Conservation (phyloP, 2,329 filamentous ascomycete species). For the Fusarium algeriense region DNA sequence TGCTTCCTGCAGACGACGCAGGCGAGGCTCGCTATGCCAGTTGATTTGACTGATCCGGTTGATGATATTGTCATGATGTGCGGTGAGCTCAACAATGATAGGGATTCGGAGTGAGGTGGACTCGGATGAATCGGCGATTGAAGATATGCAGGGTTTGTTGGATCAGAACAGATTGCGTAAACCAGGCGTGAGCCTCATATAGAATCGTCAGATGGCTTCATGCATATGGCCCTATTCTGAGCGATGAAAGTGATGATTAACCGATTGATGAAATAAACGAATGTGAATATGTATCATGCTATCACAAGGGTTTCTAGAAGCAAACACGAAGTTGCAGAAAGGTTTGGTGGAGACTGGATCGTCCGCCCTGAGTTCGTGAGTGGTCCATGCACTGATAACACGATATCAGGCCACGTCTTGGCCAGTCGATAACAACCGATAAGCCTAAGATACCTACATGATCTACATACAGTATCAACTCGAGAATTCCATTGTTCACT, state of each 20-base stretch:
- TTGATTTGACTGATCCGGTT: conserved; percentile 15
- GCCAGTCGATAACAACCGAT: not conserved
- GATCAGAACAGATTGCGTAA: not conserved
- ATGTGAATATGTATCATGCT: conserved; percentile 7
- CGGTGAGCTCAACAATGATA: not conserved
- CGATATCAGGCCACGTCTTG: not conserved
- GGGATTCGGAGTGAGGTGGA: not conserved
- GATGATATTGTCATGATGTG: conserved; percentile 23
- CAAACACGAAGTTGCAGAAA: not conserved
- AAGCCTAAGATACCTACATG: not conserved
- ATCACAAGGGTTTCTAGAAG: not conserved
- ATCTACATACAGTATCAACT: not conserved
- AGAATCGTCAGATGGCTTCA: not conserved
- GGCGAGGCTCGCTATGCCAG: conserved; percentile 31
- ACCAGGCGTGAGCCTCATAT: not conserved
- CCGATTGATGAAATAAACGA: fast-evolving
- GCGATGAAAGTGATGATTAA: too few species aligned
- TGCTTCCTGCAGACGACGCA: conserved; percentile 42
- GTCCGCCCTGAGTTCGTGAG: not conserved
- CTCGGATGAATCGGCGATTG: conserved; percentile 26
- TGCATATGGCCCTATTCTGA: not conserved
- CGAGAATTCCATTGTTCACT: not conserved
- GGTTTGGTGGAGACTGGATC: conserved; percentile 3
- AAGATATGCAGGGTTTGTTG: conserved; percentile 1
- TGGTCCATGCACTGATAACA: conserved; percentile 7